Conservation (phyloP, 2,329 filamentous ascomycete species). For the Tolypocladium inflatum region DNA sequence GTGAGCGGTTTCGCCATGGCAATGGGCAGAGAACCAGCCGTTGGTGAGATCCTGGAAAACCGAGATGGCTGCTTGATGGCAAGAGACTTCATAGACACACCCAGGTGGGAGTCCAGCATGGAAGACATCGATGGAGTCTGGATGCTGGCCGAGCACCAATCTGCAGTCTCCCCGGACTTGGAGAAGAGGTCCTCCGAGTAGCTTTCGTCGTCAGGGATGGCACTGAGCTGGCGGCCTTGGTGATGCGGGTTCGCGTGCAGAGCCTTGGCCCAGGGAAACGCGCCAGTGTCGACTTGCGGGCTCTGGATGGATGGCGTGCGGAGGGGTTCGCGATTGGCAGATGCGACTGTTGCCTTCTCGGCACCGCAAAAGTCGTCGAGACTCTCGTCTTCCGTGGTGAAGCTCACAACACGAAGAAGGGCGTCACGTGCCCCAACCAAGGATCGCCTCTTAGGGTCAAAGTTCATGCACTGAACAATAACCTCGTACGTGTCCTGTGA, state of each 20-base stretch:
- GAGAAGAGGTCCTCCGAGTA: constrained; percentile 83
- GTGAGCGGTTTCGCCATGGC: constrained; percentile 67
- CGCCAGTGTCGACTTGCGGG: constrained; percentile 67
- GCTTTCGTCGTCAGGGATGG: constrained; percentile 70
- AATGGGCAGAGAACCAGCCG: constrained; percentile 67
- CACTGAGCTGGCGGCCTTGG: constrained; percentile 75
- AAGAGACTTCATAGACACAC: constrained; percentile 70
- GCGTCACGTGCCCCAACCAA: constrained; percentile 68
- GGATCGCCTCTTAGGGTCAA: constrained; percentile 85
- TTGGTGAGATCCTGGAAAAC: constrained; percentile 40
- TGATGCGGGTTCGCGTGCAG: constrained; percentile 62
- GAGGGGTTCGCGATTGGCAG: constrained; percentile 87
- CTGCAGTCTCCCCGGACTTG: constrained; percentile 59
- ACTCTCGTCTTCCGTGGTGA: constrained; percentile 86
- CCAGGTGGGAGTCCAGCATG: constrained; percentile 73
- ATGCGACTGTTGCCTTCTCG: constrained; percentile 66
- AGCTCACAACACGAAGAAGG: constrained; percentile 71
- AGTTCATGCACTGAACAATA: constrained; percentile 77
- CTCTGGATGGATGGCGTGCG: constrained; percentile 92
- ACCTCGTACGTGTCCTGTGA: constrained; percentile 97
- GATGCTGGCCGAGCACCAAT: constrained; percentile 70
- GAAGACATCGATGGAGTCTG: constrained; percentile 78
- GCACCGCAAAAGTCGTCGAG: constrained; percentile 90
- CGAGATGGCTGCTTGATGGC: constrained; percentile 36
- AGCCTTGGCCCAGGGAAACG: constrained; percentile 93